These are phyloP conservation scores for Psilocybe subaeruginosa DNA, from an alignment of 768 basidiomycete species.

Conservation along the genomic window DNA sequence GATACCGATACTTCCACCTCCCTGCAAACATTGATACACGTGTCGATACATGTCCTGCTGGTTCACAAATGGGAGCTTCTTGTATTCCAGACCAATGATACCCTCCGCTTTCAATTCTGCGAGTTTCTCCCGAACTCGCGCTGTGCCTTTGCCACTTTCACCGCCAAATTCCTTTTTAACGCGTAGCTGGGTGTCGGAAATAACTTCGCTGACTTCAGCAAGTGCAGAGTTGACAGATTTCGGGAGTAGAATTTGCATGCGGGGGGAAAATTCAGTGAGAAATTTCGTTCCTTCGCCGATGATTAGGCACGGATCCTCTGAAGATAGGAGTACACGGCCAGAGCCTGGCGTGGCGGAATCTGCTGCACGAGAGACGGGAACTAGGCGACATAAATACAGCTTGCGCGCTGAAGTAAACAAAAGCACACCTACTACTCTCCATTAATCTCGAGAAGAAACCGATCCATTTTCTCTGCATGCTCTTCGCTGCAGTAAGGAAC, in stretches of 20 bases:
- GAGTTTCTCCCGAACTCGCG: constrained; percentile 67
- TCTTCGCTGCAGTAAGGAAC: constrained; percentile 89
- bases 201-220: constrained; percentile 85
- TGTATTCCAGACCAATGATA: constrained; percentile 72
- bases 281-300: constrained; percentile 85
- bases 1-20: constrained; percentile 92
- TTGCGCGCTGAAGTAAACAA: neutral
- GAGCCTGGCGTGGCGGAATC: constrained; percentile 79
- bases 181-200: constrained; percentile 84
- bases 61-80: constrained; percentile 86
- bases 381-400: constrained; percentile 40
- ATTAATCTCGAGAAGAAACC: constrained; percentile 84
- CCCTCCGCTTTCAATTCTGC: constrained; percentile 61
- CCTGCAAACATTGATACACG: constrained; percentile 85
- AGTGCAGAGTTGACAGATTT: constrained; percentile 75
- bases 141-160: constrained; percentile 75
- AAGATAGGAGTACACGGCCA: constrained; percentile 73
- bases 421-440: constrained; percentile 72
- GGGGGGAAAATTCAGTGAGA: constrained; percentile 67
- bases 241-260: constrained; percentile 86
- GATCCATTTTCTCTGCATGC: constrained; percentile 77
- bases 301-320: constrained; percentile 79
- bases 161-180: constrained; percentile 89
- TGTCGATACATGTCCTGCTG: constrained; percentile 94
- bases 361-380: constrained; percentile 91